phyloP scores from a whole-genome alignment of 371 early-diverging fungal genomes.

The Mucor mucedo region DNA sequence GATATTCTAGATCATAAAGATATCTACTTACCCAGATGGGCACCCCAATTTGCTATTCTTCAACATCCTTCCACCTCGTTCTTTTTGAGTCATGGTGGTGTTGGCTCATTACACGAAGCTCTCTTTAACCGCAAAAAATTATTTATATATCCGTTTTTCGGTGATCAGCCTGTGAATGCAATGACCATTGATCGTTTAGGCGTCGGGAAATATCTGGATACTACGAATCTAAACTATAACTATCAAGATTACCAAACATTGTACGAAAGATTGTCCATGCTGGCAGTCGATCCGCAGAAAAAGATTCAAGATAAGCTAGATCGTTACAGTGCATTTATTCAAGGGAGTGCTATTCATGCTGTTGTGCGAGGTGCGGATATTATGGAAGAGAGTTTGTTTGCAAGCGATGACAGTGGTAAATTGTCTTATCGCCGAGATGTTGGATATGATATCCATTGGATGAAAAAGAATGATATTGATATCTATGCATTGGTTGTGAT shows the following conservation, averaged over 20 bases:
- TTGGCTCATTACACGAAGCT: conserved; percentile 38
- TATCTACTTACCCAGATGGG: conserved; percentile 25
- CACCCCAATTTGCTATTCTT: conserved; percentile 47
- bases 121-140: conserved; percentile 33
- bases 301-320: conserved; percentile 13
- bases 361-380: conserved; percentile 24
- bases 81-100: conserved; percentile 48
- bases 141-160: conserved; percentile 43
- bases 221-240: not conserved
- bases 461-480: conserved; percentile 18
- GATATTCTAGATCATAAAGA: conserved; percentile 5
- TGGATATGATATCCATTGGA: conserved; percentile 10
- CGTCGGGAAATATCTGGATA: conserved; percentile 3
- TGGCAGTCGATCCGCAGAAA: conserved; percentile 5
- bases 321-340: conserved; percentile 20
- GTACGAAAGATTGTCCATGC: not conserved
- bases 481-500: not conserved
- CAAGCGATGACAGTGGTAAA: conserved; percentile 15
- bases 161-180: conserved; percentile 39
- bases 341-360: conserved; percentile 16
- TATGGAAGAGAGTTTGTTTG: conserved; percentile 31
- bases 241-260: not conserved
- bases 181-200: not conserved
- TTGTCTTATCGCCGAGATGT: conserved; percentile 17
- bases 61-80: conserved; percentile 35